Evolutionary conservation across 176 grass and related monocot species (phyloP).

Genomic region (Raddia guianensis): DNA sequence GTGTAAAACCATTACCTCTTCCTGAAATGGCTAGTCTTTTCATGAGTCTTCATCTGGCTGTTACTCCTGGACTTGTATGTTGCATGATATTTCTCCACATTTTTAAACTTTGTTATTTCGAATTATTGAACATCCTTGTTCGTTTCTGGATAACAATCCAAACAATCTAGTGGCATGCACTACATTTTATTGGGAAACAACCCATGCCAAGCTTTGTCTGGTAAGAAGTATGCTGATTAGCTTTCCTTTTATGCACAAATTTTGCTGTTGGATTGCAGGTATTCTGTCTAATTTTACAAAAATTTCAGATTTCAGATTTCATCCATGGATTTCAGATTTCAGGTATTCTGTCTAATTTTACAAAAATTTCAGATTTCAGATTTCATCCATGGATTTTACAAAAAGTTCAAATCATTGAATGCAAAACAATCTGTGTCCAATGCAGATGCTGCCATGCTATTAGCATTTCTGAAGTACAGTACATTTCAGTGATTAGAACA

Average conservation of each 20-base stretch:
- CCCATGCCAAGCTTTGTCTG: constrained; percentile 79
- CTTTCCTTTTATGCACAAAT: not conserved
- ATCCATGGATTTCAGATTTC: no score
- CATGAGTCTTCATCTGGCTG: constrained; percentile 77
- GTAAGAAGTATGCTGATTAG: constrained; percentile 52
- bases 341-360: no score
- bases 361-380: no score
- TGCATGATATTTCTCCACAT: constrained; percentile 6
- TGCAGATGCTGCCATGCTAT: no score
- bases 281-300: not conserved
- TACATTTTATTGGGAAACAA: constrained; percentile 93
- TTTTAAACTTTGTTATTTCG: constrained; percentile 16
- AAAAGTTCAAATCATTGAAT: no score
- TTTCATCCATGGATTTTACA: no score
- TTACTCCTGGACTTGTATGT: constrained; percentile 92
- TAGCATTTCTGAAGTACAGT: no score
- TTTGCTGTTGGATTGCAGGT: not conserved
- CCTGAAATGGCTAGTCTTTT: constrained; percentile 86
- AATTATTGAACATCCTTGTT: constrained; percentile 45
- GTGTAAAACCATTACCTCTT: constrained; percentile 85
- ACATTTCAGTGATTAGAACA: no score
- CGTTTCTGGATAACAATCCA: constrained; percentile 35
- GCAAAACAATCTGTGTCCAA: no score
- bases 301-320: no score
- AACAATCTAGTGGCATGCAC: no score